Conservation (phyloP, 805 yeast species). For the Wickerhamomyces canadensis region DNA sequence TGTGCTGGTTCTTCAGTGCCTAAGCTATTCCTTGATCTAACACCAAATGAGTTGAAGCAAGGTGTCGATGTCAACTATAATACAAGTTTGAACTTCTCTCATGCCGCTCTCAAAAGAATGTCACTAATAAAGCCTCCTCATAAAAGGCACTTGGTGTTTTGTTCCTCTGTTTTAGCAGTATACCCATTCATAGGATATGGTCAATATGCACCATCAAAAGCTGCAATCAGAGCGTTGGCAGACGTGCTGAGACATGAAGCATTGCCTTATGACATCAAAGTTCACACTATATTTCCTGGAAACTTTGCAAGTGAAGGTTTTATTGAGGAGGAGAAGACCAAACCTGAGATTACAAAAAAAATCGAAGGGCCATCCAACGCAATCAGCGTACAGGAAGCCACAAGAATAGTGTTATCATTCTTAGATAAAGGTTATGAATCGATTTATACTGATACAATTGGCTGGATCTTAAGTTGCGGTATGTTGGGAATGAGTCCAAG, state of each 20-base stretch:
- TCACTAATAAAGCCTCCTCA: constrained; percentile 19
- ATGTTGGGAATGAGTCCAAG: constrained; percentile 70
- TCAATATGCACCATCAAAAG: constrained; percentile 86
- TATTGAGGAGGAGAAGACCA: constrained; percentile 71
- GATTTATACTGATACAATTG: constrained; percentile 76
- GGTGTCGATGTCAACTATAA: constrained; percentile 70
- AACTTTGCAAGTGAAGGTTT: constrained; percentile 88
- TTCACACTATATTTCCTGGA: constrained; percentile 81
- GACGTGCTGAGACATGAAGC: constrained; percentile 81
- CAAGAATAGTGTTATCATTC: constrained; percentile 48
- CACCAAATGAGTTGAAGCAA: constrained; percentile 46
- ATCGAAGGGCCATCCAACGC: constrained; percentile 86
- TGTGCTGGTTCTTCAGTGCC: constrained; percentile 89
- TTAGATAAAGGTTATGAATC: constrained; percentile 64
- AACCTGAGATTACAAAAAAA: constrained; percentile 73
- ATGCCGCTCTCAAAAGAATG: constrained; percentile 48
- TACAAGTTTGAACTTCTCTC: constrained; percentile 68
- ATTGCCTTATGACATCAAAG: constrained; percentile 56
- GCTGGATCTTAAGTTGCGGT: constrained; percentile 70
- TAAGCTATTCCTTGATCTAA: constrained; percentile 65
- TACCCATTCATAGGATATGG: constrained; percentile 89
- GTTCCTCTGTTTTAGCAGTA: constrained; percentile 75
- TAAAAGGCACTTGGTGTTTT: constrained; percentile 50
- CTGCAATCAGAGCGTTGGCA: constrained; percentile 72
- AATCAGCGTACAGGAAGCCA: constrained; percentile 61